Base-by-base conservation (phyloP, 1,284 basidiomycete species). In the Puccinia novopanici region DNA sequence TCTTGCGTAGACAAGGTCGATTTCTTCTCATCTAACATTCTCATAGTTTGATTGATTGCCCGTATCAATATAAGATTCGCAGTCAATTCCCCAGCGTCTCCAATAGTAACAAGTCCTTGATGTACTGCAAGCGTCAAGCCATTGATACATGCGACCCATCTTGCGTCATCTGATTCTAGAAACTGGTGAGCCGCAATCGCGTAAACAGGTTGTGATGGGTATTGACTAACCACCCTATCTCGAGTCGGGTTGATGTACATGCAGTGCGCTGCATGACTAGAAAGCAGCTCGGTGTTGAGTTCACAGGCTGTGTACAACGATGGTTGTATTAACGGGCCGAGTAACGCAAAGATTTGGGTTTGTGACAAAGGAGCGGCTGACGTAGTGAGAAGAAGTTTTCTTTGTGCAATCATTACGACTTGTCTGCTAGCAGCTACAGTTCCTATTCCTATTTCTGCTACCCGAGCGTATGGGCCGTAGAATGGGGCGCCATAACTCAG, bases 211-310 rank as follows among this genome's bases (percentile, higher is more conserved):
- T 52, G 17, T 52, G 50, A 52, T 52, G 50, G 50, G 19, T 52
- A 52, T 15, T 52, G 4, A 52, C 50, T 12, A 52, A 52, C 37
- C n/a, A n/a, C n/a, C n/a, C n/a, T n/a, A n/a, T n/a, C n/a, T n/a
- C n/a, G n/a, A n/a, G n/a, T n/a, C n/a, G n/a, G n/a, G n/a, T n/a
- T n/a, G n/a, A n/a, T n/a, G n/a, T n/a, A n/a, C n/a, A n/a, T n/a
- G n/a, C n/a, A n/a, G n/a, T n/a, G n/a, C n/a, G n/a, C n/a, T n/a
- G n/a, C n/a, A n/a, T n/a, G n/a, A n/a, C n/a, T n/a, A 17, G 57
- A 61, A 61, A 61, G 57, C 57, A 61, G 15, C 57, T 61, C 57
- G 30, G 57, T 30, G 57, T 61, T 61, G 30, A 61, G 57, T 15
- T 37, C 30, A 27, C 57, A 61, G 57, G 57, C 57, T 61, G 57